Evolutionary conservation across 768 basidiomycete genomes (phyloP).

Genomic region (Mycena floridula): DNA sequence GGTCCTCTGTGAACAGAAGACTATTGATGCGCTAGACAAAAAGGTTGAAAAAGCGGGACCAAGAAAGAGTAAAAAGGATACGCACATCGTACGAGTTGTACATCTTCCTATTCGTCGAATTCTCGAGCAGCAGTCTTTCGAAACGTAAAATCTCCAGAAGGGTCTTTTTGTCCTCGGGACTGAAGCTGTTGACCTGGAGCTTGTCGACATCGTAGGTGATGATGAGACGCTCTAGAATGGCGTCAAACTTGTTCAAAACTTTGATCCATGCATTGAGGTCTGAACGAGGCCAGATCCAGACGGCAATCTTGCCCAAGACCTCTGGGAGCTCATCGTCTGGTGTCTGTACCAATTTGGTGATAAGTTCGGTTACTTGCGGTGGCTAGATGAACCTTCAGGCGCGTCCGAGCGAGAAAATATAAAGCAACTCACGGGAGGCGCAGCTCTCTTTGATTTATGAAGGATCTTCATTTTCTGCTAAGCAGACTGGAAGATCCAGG

Average conservation of each 20-base stretch:
- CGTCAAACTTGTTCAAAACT: conserved; percentile 94
- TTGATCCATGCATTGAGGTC: conserved; percentile 97
- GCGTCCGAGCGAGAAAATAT: conserved; percentile 8
- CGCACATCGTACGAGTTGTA: conserved; percentile 95
- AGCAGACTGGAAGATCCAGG: conserved; percentile 28
- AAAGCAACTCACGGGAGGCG: conserved; percentile 57
- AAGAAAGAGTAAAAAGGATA: conserved; percentile 13
- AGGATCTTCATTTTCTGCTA: conserved; percentile 82
- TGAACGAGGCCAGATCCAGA: conserved; percentile 93
- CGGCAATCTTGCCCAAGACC: conserved; percentile 61
- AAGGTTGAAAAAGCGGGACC: conserved; percentile 6
- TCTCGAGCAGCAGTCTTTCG: conserved; percentile 86
- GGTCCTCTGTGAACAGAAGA: conserved; percentile 81
- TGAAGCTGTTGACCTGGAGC: conserved; percentile 76
- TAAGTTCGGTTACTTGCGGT: conserved; percentile 76
- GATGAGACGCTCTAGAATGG: conserved; percentile 77
- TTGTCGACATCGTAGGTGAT: conserved; percentile 81
- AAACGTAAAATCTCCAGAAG: conserved; percentile 84
- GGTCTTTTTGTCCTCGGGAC: conserved; percentile 63
- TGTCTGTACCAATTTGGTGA: conserved; percentile 60
- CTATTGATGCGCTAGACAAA: conserved; percentile 73
- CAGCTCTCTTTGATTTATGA: conserved; percentile 77
- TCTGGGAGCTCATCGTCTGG: conserved; percentile 66
- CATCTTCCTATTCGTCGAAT: conserved; percentile 96
- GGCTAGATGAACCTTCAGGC: conserved; percentile 40